Base-by-base conservation (phyloP, 1,284 basidiomycete species). In the Tetrapyrgos nigripes region DNA sequence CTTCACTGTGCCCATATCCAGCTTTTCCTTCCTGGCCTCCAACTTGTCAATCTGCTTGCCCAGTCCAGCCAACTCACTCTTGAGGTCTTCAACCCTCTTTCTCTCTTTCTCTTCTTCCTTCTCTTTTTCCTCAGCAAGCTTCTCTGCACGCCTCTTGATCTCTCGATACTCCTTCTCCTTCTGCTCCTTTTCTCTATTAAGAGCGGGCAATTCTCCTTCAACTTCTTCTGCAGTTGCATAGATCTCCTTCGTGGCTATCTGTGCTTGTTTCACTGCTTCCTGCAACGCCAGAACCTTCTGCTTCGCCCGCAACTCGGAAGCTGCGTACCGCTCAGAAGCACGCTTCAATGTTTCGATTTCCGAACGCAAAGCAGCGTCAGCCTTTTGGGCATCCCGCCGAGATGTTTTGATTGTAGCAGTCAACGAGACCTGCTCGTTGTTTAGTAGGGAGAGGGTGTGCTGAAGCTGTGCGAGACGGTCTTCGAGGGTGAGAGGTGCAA, bases 281-380 rank as follows among this genome's bases (percentile, higher is more conserved):
- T 92, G 89, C 29, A 93, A 74, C 1, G 91, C 88, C 1, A 91
- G 80, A 11, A 88, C 83, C 66, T 91, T 92, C 70, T 93, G 91
- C 33, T 84, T 83, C 9, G 86, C 84, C 10, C 90, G 82, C 21
- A 82, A 78, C 66, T 93, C 92, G 0, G 80, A 81, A 2, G 83
- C 79, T 0, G 80, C 75, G 57, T 88, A 82, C 62, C 90, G 90
- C 64, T 93, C 91, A 2, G 86, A 84, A 2, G 89, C 82, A 1
- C 89, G 83, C 69, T 88, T 89, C 50, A 93, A 79, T 0, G 82
- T 80, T 40, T 93, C 88, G 55, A 93, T 92, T 72, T 93, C 91
- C 5, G 85, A 79, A 11, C 89, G 88, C 27, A 93, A 77, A 3
- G 84, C 82, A 0, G 89, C 83, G 46, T 92, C 87, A 0, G 86